A percentile compares a stretch with the other conserved stretches of the same genome.
phyloP scores from a whole-genome alignment of 1,139 yeast genomes.

The Magnusiomyces magnusii region DNA sequence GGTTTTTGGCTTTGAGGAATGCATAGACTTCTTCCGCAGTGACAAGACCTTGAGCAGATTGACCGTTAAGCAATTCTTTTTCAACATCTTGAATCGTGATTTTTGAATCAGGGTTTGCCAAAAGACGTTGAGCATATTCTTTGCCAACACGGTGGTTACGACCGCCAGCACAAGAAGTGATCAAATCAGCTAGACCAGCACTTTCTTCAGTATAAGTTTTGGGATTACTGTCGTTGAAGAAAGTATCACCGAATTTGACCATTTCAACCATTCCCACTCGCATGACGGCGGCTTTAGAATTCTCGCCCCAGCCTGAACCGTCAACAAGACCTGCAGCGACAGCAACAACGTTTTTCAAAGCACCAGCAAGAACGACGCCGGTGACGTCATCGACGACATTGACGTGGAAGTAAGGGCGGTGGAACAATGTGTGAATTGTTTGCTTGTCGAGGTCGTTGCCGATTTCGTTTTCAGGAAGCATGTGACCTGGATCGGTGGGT shows the following conservation, averaged over 20 bases:
- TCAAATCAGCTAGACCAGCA: slow-evolving; percentile 95
- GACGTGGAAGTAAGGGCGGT: slow-evolving; percentile 94
- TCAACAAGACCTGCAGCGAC: slow-evolving; percentile 92
- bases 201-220: slow-evolving; percentile 83
- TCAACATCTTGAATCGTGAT: slow-evolving; percentile 75
- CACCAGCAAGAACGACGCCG: slow-evolving; percentile 93
- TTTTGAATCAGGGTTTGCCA: slow-evolving; percentile 41
- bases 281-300: slow-evolving; percentile 94
- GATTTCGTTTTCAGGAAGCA: slow-evolving; percentile 38
- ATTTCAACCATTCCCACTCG: slow-evolving; percentile 87
- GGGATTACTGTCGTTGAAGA: slow-evolving; percentile 62
- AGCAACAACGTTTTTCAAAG: slow-evolving; percentile 89
- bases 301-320: slow-evolving; percentile 97
- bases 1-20: slow-evolving; percentile 54
- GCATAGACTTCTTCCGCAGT: slow-evolving; percentile 88
- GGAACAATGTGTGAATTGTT: slow-evolving; percentile 65
- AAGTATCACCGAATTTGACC: slow-evolving; percentile 70
- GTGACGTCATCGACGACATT: slow-evolving; percentile 82
- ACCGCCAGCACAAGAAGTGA: slow-evolving; percentile 95
- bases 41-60: slow-evolving; percentile 87
- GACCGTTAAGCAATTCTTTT: slow-evolving; percentile 77
- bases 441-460: slow-evolving; percentile 76
- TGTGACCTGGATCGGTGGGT: slow-evolving; percentile 35
- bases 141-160: slow-evolving; percentile 87
- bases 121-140: slow-evolving; percentile 39